Base-by-base conservation (phyloP, 2,329 filamentous ascomycete species). In the Phyllosticta ampelicida region DNA sequence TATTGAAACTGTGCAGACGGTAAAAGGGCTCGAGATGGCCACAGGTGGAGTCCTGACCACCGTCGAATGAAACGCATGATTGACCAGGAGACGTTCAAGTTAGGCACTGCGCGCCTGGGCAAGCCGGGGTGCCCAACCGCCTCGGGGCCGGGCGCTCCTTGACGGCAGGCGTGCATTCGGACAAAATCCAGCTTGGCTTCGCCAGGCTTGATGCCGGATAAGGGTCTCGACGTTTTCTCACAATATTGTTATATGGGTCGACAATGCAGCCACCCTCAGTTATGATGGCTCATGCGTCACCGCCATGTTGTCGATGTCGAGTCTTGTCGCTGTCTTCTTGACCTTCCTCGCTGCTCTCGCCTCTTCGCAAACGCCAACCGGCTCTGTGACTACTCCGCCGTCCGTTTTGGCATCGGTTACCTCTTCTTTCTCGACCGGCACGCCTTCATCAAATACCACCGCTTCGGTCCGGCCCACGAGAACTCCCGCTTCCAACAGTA, bases 401-500 rank as follows among this genome's bases (percentile, higher is more conserved):
- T 44, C 36, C 4, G 36, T 44, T 44, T 44, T 16, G 36, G 36
- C 36, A n/a, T n/a, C 36, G 36, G 36, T 44, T 18, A 44, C 56
- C 26, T 58, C 56, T 4, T 50, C 56, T 11, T 58, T 54, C 44
- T 23, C 56, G 5, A 61, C 63, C 53, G 30, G 55, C 18, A 55
- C 51, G 10, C 51, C 56, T 1, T 30, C 50, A 6, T 36, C 51
- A 21, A 58, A 58, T 51, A 54, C 30, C 48, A 58, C 55, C n/a
- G 18, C 59, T n/a, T 44, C 23, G 51, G 60, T 29, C 55, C 61
- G 20, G 21, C 64, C 51, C 64, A 63, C 9, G 62, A 62, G n/a
- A 67, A 66, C 18, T 64, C 66, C 51, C 63, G 64, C 26, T 65
- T 55, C 58, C 36, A 64, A 63, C 30, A 70, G 71, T 11, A 71